A percentile compares a stretch with the other conserved stretches of the same genome.
These are phyloP conservation scores for Agaricus sinodeliciosus DNA, from an alignment of 768 basidiomycete species.

Conservation along the genomic window DNA sequence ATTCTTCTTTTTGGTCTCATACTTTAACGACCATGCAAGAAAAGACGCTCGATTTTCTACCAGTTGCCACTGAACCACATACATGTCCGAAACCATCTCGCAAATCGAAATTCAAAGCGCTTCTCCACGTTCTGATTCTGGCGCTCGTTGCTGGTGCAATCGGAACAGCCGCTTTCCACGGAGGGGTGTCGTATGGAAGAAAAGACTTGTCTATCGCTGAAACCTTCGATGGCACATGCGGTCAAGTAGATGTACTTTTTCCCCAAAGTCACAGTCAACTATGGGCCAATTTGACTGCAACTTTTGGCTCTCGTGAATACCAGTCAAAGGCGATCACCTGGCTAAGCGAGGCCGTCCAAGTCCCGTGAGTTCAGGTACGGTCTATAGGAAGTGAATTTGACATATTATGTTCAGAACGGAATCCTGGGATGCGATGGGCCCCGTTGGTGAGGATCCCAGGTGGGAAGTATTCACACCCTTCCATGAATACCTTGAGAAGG, in stretches of 20 bases:
- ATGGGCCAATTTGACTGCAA: conserved; percentile 26
- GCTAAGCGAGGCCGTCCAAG: conserved; percentile 41
- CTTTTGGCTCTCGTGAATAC: conserved; percentile 30
- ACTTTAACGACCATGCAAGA: neutral
- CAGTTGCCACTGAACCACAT: neutral
- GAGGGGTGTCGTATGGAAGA: neutral
- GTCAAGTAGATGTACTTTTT: conserved; percentile 29
- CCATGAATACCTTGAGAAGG: conserved; percentile 44
- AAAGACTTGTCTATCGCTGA: neutral
- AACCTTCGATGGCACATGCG: conserved; percentile 16
- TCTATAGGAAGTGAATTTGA: neutral
- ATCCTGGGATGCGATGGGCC: conserved; percentile 42
- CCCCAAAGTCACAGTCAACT: conserved; percentile 33
- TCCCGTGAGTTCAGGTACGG: conserved; percentile 27
- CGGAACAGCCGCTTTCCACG: neutral
- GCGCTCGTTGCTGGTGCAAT: neutral
- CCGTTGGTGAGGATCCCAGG: conserved; percentile 40
- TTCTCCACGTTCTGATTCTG: conserved; percentile 1
- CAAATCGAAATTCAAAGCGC: neutral
- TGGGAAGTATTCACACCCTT: conserved; percentile 50
- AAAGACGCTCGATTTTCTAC: neutral
- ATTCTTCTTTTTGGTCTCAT: neutral
- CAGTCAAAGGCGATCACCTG: conserved; percentile 34
- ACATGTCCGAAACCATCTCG: neutral
- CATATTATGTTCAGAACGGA: conserved; percentile 36